Percentiles rank a stretch among this genome's conserved stretches.
Evolutionary conservation across 2,329 filamentous ascomycete species (phyloP).

Genomic region (Aspergillus pseudotamarii): DNA sequence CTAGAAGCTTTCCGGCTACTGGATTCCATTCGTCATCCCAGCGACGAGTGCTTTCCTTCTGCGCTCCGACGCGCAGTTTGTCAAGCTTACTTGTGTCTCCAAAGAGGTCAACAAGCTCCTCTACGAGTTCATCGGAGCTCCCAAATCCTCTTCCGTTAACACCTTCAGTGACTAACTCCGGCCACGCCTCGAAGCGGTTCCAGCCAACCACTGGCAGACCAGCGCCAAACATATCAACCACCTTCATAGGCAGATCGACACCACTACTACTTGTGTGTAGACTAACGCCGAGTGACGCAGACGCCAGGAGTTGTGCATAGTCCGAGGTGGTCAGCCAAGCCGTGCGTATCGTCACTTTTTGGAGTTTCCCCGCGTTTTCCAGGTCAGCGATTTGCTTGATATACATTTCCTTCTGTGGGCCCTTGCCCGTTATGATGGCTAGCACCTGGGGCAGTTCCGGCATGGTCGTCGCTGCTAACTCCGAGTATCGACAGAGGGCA

Average conservation of each 20-base stretch:
- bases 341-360: constrained; percentile 72
- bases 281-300: constrained; percentile 86
- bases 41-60: constrained; percentile 71
- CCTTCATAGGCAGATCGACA: constrained; percentile 97
- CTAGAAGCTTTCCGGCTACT: constrained; percentile 74
- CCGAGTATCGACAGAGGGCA: constrained; percentile 75
- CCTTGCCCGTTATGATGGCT: constrained; percentile 92
- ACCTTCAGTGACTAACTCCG: constrained; percentile 85
- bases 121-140: constrained; percentile 66
- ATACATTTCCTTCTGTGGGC: constrained; percentile 79
- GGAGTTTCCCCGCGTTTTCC: constrained; percentile 63
- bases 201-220: constrained; percentile 90
- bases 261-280: constrained; percentile 92
- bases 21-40: constrained; percentile 95
- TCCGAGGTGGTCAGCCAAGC: constrained; percentile 83
- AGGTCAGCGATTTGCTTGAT: constrained; percentile 66
- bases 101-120: constrained; percentile 68
- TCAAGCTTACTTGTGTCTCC: constrained; percentile 59
- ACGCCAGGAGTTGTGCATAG: constrained; percentile 81
- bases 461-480: constrained; percentile 47
- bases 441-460: constrained; percentile 67
- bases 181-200: constrained; percentile 81
- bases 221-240: constrained; percentile 98
- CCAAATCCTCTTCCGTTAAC: constrained; percentile 85
- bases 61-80: constrained; percentile 68